These are phyloP conservation scores for Spergularia azorica DNA, from an alignment of 179 eudicot species.

Conservation along the genomic window DNA sequence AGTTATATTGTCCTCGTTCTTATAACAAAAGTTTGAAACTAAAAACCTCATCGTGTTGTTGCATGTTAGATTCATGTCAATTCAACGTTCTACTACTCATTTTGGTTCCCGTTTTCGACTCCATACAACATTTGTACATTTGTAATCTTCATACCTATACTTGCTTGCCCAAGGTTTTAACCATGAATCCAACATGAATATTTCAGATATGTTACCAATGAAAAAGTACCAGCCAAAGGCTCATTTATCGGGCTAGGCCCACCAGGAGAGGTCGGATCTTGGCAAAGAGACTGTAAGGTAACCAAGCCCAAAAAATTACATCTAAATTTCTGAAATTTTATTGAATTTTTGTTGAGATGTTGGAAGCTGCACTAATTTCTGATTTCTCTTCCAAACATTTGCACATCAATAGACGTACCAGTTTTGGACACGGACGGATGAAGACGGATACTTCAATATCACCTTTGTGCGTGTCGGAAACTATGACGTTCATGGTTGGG, in stretches of 20 bases:
- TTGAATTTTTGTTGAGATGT: neutral
- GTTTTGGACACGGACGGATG: conserved; percentile 76
- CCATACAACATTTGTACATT: too few species aligned
- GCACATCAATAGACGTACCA: conserved; percentile 64
- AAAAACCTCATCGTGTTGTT: too few species aligned
- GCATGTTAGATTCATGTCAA: too few species aligned
- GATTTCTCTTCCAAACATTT: too few species aligned
- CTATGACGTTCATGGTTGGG: conserved; percentile 70
- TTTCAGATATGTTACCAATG: conserved; percentile 26
- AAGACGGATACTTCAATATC: conserved; percentile 55
- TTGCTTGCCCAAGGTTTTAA: neutral
- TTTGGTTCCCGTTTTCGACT: too few species aligned
- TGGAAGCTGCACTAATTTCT: too few species aligned
- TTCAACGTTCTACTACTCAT: too few species aligned
- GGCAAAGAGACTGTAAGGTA: conserved; percentile 98
- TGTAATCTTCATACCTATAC: too few species aligned
- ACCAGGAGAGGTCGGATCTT: conserved; percentile 83
- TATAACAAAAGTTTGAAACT: too few species aligned
- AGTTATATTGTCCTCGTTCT: too few species aligned
- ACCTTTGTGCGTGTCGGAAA: conserved; percentile 50
- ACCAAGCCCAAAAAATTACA: neutral
- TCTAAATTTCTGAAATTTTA: neutral
- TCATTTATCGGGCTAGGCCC: conserved; percentile 84
- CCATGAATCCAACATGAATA: neutral
- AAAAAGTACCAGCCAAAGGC: conserved; percentile 45